phyloP scores from a whole-genome alignment of 2,329 filamentous ascomycete species.

The Helotiales sp. region DNA sequence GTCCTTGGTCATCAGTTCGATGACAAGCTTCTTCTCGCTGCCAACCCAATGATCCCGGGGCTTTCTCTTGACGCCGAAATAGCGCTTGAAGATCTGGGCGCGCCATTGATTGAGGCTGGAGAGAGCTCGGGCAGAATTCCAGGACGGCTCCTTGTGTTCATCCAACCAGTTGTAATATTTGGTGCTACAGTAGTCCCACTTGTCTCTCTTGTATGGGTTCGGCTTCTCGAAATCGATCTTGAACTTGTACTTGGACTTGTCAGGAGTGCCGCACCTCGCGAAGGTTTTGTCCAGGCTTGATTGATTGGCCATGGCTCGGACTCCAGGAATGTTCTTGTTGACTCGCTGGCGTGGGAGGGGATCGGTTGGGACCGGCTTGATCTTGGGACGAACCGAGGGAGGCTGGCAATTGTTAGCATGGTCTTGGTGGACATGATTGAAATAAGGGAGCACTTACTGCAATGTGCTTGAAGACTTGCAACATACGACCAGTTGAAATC shows the following conservation, averaged over 20 bases:
- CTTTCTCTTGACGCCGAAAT: neutral
- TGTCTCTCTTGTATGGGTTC: neutral
- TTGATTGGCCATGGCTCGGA: neutral
- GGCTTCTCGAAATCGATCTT: neutral
- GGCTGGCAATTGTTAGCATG: neutral
- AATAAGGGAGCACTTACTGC: neutral
- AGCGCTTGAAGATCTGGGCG: neutral
- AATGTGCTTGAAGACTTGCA: neutral
- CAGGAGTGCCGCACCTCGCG: neutral
- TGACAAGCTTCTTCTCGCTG: neutral
- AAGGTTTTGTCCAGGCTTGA: neutral
- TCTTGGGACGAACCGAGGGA: neutral
- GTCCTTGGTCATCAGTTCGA: neutral
- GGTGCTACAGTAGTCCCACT: neutral
- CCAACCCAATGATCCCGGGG: neutral
- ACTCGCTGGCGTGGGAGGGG: neutral
- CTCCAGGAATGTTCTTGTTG: neutral
- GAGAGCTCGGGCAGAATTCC: neutral
- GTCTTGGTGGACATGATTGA: neutral
- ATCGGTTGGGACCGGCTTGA: neutral
- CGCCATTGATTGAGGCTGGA: neutral
- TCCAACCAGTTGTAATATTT: neutral
- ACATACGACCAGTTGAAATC: neutral
- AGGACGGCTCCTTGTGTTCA: neutral
- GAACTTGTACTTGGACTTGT: neutral